These are phyloP conservation scores for Mrakia blollopis DNA, from an alignment of 768 basidiomycete genomes.

Conservation along the genomic window DNA sequence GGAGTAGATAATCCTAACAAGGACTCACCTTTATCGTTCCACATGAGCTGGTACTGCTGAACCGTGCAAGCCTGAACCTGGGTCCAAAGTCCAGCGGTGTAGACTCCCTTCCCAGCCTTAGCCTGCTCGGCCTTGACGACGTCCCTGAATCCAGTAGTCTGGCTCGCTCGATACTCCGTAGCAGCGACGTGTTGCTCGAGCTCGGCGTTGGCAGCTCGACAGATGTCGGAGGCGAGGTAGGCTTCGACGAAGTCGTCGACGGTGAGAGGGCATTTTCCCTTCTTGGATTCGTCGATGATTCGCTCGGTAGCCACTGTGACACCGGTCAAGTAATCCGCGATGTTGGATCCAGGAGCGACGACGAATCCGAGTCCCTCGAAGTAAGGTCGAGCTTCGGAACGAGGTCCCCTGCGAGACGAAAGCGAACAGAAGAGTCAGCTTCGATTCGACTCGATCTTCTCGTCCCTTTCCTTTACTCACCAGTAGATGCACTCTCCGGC, in stretches of 20 bases:
- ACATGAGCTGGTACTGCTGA: slow-evolving; percentile 62
- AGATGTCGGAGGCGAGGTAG: slow-evolving; percentile 54
- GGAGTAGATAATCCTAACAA: not conserved
- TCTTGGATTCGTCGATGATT: slow-evolving; percentile 53
- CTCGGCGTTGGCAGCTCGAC: slow-evolving; percentile 48
- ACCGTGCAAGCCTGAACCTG: slow-evolving; percentile 67
- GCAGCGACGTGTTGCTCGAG: slow-evolving; percentile 53
- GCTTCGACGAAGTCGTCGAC: slow-evolving; percentile 64
- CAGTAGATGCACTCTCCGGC: slow-evolving; percentile 52
- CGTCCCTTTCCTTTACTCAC: slow-evolving; percentile 41
- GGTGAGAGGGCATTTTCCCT: slow-evolving; percentile 46
- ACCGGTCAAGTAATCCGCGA: slow-evolving; percentile 52
- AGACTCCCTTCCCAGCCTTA: slow-evolving; percentile 35
- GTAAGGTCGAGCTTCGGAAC: slow-evolving; percentile 47
- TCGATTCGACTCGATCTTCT: not conserved
- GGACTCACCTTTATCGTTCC: slow-evolving; percentile 60
- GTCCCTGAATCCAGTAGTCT: slow-evolving; percentile 66
- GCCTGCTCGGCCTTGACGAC: slow-evolving; percentile 74
- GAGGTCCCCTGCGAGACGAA: not conserved
- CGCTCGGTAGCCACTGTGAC: slow-evolving; percentile 76
- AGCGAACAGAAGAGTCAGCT: not conserved
- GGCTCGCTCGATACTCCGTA: slow-evolving; percentile 55
- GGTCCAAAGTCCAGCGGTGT: slow-evolving; percentile 64
- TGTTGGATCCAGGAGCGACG: slow-evolving; percentile 50
- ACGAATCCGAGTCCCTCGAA: slow-evolving; percentile 52